These are phyloP conservation scores for Pisolithus orientalis DNA, from an alignment of 768 basidiomycete genomes.

Conservation along the genomic window DNA sequence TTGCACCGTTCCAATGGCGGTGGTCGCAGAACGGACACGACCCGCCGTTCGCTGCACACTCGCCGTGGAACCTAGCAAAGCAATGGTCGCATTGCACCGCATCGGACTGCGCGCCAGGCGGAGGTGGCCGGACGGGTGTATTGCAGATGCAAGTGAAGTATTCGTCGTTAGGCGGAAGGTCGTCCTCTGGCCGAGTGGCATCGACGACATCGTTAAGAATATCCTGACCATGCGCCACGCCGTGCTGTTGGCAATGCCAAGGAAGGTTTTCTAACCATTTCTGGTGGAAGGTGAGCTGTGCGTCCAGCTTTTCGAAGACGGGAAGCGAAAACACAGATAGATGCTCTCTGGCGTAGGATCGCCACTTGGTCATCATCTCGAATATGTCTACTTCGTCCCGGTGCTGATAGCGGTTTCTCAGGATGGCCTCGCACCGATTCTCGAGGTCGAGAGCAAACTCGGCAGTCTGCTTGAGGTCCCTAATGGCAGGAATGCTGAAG, in stretches of 20 bases:
- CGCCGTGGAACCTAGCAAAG: slow-evolving; percentile 79
- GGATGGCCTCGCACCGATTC: slow-evolving; percentile 64
- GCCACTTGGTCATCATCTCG: slow-evolving; percentile 68
- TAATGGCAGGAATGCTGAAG: slow-evolving; percentile 61
- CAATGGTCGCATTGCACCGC: slow-evolving; percentile 91
- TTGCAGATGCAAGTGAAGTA: slow-evolving; percentile 84
- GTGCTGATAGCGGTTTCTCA: slow-evolving; percentile 55
- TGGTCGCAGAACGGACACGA: slow-evolving; percentile 91
- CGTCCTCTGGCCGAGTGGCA: slow-evolving; percentile 70
- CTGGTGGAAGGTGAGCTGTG: slow-evolving; percentile 59
- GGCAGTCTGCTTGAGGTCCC: slow-evolving; percentile 61
- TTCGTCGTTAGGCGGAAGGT: slow-evolving; percentile 72
- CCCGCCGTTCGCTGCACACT: slow-evolving; percentile 82
- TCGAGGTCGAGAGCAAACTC: slow-evolving; percentile 78
- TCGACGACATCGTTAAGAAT: slow-evolving; percentile 73
- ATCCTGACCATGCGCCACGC: slow-evolving; percentile 52
- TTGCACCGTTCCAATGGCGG: slow-evolving; percentile 85
- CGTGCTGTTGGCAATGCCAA: slow-evolving; percentile 71
- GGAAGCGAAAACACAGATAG: slow-evolving; percentile 69
- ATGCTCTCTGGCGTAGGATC: slow-evolving; percentile 61
- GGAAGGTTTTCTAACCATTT: slow-evolving; percentile 71
- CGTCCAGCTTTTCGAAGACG: slow-evolving; percentile 65
- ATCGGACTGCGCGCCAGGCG: slow-evolving; percentile 65
- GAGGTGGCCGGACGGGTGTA: slow-evolving; percentile 71
- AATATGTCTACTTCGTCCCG: slow-evolving; percentile 61